phyloP scores from a whole-genome alignment of 1,284 basidiomycete genomes.

The Rhodotorula sp. region DNA sequence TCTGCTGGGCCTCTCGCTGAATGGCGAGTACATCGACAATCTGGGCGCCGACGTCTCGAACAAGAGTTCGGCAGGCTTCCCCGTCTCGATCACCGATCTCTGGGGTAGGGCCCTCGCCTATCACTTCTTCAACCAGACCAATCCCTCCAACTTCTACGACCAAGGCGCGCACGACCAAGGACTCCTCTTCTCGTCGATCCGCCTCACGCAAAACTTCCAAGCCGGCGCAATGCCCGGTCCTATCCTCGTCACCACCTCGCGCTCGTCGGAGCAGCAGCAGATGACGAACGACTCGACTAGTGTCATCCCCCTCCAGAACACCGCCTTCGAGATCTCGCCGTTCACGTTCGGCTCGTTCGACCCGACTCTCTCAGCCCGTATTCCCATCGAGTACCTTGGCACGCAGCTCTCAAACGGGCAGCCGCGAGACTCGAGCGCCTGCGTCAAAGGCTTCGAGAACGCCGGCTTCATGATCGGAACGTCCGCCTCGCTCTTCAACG shows the following conservation, averaged over 20 bases:
- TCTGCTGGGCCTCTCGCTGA: slow-evolving; percentile 25
- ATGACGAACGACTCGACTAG: slow-evolving; percentile 10
- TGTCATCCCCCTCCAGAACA: slow-evolving; percentile 38
- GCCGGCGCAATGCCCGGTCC: slow-evolving; percentile 40
- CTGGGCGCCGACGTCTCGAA: slow-evolving; percentile 31
- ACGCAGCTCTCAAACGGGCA: slow-evolving; percentile 59
- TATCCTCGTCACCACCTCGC: slow-evolving; percentile 37
- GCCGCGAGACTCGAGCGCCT: slow-evolving; percentile 57
- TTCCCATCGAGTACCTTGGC: slow-evolving; percentile 58
- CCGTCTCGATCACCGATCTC: slow-evolving; percentile 23
- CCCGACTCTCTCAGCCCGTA: slow-evolving; percentile 61
- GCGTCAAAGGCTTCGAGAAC: slow-evolving; percentile 66
- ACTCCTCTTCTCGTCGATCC: slow-evolving; percentile 36
- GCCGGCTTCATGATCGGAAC: slow-evolving; percentile 54
- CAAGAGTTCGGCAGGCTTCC: slow-evolving; percentile 42
- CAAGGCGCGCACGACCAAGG: slow-evolving; percentile 25
- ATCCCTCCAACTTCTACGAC: slow-evolving; percentile 34
- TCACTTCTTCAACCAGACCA: slow-evolving; percentile 44
- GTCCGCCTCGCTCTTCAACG: slow-evolving; percentile 50
- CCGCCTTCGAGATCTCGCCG: slow-evolving; percentile 56
- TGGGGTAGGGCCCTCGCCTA: slow-evolving; percentile 34
- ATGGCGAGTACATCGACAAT: slow-evolving; percentile 27
- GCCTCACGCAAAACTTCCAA: slow-evolving; percentile 34
- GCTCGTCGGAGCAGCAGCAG: slow-evolving; percentile 17
- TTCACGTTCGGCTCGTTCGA: slow-evolving; percentile 68